Evolutionary conservation across 352 stramenopile genomes (phyloP), one percentile per base, ranked within the genome.

Genomic region (Phytopythium chamaehyphon): DNA sequence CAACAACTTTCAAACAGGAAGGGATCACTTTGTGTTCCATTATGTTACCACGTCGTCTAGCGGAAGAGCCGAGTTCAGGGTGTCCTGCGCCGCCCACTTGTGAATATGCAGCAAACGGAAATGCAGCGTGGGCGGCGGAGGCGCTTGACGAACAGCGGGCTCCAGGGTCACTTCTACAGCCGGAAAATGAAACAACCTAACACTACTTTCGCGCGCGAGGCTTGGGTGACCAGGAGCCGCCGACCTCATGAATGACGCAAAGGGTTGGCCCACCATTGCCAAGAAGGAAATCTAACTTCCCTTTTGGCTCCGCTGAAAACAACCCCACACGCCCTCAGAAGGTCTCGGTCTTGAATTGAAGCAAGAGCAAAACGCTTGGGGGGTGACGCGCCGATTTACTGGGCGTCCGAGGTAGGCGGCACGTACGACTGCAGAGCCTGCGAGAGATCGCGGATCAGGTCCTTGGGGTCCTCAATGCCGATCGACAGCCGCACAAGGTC

Each of bases 381-480:
- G n/a, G n/a, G n/a, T n/a, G n/a, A n/a, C 42, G 31, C 26, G 47
- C 47, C 61, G 39, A 60, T 38, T 39, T 31, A 48, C 31, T 57
- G 49, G 26, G 62, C 49, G 21, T 66, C 52, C 36, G 49, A 16
- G 19, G 47, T 11, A 0, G 47, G 21, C 62, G 73, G 65, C 12
- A 82, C 73, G 62, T 83, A 93, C 54, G 74, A 83, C 64, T 91
- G 80, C 52, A 98, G 79, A 15, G 93, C 94, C 51, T 85, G 68
- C 36, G 90, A 83, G 10, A 99, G 79, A 72, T 98, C 95, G 40
- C 88, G 82, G 50, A 98, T 95, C 40, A 99, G 76, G 73, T 99
- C 96, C 48, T 88, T 86, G 26, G 78, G 72, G 62, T 96, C 89
- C 69, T 99, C 96, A 42, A 98, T 90, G 37, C 96, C 96, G 47